Base-by-base conservation (phyloP, 129 eudicot genomes). In the Flaveria sonorensis region DNA sequence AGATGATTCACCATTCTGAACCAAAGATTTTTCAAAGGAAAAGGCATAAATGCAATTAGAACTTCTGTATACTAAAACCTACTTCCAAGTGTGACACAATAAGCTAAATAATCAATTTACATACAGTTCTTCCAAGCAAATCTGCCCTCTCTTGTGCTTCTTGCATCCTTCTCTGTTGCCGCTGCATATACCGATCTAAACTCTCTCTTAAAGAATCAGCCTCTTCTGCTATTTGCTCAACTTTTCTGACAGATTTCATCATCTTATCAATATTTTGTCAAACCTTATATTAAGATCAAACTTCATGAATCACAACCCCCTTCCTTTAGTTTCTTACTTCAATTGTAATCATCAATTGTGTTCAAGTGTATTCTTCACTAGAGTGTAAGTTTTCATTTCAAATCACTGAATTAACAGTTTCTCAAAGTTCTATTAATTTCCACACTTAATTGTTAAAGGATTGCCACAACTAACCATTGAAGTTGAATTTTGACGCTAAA, bases 111-210 rank as follows among this genome's bases (percentile, higher is more conserved):
- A 30, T 2, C 48, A 23, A 63, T 71, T 28, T 79, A 66, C 96
- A 83, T 89, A 95, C 97, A 73, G 95, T 86, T 92, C 97, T 89
- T 76, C 99, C 99, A 81, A 95, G 88, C 82, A 95, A 83, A 50
- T 90, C 97, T 60, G 92, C 91, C 69, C 99, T 89, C 87, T 95
- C 99, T 79, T 81, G 96, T 57, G 89, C 94, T 88, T 95, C 99
- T 81, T 88, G 96, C 77, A 70, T 82, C 74, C 96, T 89, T 76
- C 82, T 85, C 76, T 92, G 97, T 69, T 88, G 86, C 77, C 92
- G 83, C 71, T 82, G 81, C 57, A 86, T 64, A 81, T 89, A 92
- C 73, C 85, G 87, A 81, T 95, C 99, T 51, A 95, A 76, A 85
- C 97, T 88, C 20, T 86, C 94, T 89, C 91, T 88, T 83, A 92